Percentiles rank a stretch among this genome's conserved stretches.
phyloP scores from a whole-genome alignment of 805 yeast genomes.

The Metschnikowia santaceciliae region DNA sequence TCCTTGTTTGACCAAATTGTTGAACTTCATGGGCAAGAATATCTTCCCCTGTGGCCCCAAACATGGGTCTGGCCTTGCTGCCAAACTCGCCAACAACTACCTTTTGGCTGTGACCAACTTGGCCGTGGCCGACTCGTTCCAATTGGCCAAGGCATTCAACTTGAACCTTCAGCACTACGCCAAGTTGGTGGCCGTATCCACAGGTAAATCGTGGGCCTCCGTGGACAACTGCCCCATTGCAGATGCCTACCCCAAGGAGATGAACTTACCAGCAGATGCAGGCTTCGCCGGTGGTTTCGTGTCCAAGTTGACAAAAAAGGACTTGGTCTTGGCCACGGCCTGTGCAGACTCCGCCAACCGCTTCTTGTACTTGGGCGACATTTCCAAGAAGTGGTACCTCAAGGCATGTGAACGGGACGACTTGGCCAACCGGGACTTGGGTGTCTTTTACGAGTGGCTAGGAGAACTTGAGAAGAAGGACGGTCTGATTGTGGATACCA shows the following conservation, averaged over 20 bases:
- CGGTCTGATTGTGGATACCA: constrained; percentile 15
- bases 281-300: constrained; percentile 47
- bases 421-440: constrained; percentile 39
- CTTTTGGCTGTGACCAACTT: constrained; percentile 50
- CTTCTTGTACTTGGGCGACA: constrained; percentile 37
- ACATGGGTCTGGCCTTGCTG: constrained; percentile 52
- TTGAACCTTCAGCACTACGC: constrained; percentile 45
- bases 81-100: constrained; percentile 52
- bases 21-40: constrained; percentile 44
- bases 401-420: constrained; percentile 41
- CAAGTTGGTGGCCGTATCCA: constrained; percentile 46
- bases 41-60: constrained; percentile 46
- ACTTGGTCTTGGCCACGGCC: constrained; percentile 40
- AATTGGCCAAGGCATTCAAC: constrained; percentile 47
- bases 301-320: constrained; percentile 44
- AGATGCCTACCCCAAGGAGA: constrained; percentile 40
- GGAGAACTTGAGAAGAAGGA: constrained; percentile 29
- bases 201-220: constrained; percentile 54
- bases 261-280: constrained; percentile 40
- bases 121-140: constrained; percentile 54
- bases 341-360: constrained; percentile 33
- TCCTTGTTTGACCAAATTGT: constrained; percentile 27
- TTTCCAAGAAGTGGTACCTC: constrained; percentile 38
- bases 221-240: constrained; percentile 53
- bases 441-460: constrained; percentile 41